Conservation (phyloP, 1,139 yeast genomes). For the Pichia cactophila region DNA sequence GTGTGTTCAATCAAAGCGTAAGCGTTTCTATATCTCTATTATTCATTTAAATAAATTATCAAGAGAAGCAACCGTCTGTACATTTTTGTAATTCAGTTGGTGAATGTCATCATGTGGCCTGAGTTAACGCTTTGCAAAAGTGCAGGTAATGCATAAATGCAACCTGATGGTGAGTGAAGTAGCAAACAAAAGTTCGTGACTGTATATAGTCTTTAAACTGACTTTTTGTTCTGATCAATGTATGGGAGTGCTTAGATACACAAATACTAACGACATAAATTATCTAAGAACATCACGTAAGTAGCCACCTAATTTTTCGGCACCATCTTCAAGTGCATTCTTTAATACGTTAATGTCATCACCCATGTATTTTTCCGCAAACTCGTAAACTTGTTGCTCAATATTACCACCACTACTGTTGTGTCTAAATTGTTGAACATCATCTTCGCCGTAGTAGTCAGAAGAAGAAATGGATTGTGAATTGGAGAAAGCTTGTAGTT, state of each 20-base stretch:
- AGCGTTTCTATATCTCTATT: too few species aligned
- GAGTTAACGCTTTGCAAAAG: too few species aligned
- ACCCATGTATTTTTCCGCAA: slow-evolving; percentile 69
- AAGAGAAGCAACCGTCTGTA: too few species aligned
- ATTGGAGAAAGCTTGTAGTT: slow-evolving; percentile 72
- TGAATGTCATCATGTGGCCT: too few species aligned
- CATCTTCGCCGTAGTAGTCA: slow-evolving; percentile 84
- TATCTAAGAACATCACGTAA: slow-evolving; percentile 67
- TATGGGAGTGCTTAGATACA: neutral
- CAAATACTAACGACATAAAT: neutral
- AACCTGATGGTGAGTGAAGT: too few species aligned
- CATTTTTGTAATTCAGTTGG: too few species aligned
- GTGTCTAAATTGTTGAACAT: slow-evolving; percentile 29
- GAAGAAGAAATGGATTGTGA: slow-evolving; percentile 89
- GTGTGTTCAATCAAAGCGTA: too few species aligned
- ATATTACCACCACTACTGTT: slow-evolving; percentile 30
- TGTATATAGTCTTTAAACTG: too few species aligned
- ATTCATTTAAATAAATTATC: too few species aligned
- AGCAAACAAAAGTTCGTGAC: too few species aligned
- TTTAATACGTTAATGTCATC: slow-evolving; percentile 84
- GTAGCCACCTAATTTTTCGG: slow-evolving; percentile 75
- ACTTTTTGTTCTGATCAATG: neutral
- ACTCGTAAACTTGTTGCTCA: slow-evolving; percentile 47
- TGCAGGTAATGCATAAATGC: too few species aligned
- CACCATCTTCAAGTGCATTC: slow-evolving; percentile 94